phyloP scores from a whole-genome alignment of 345 rosid genomes.

The Moricandia moricandioides region DNA sequence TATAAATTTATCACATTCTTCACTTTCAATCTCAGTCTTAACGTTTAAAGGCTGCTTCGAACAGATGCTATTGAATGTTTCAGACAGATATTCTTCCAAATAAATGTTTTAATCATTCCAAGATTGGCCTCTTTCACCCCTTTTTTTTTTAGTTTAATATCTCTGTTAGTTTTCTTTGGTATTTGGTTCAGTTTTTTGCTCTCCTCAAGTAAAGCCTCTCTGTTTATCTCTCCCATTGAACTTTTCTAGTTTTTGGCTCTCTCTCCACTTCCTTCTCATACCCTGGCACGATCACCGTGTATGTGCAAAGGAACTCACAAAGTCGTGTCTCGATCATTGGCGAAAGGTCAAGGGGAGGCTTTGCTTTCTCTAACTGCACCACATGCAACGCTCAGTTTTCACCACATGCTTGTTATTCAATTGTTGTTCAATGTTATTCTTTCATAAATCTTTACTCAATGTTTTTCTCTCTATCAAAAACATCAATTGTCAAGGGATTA shows the following conservation, averaged over 20 bases:
- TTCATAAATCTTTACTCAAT: too few relatives aligned
- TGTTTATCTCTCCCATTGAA: background rate
- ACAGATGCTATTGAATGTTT: conserved; percentile 43
- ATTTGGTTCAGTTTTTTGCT: too few relatives aligned
- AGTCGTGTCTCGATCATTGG: conserved; percentile 87
- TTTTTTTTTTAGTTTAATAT: too few relatives aligned
- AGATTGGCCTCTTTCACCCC: too few relatives aligned
- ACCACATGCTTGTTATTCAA: too few relatives aligned
- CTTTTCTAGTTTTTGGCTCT: background rate
- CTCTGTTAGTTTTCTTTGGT: too few relatives aligned
- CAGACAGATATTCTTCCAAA: conserved; percentile 51
- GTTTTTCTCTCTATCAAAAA: too few relatives aligned
- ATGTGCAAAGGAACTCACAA: conserved; percentile 98
- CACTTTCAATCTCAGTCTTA: too few relatives aligned
- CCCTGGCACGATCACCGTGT: conserved; percentile 61
- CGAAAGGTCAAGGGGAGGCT: conserved; percentile 75
- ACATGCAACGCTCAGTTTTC: conserved; percentile 83
- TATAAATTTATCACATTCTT: conserved; percentile 36
- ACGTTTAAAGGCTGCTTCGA: too few relatives aligned
- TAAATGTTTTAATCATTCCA: too few relatives aligned
- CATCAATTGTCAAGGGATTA: background rate
- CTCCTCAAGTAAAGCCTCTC: conserved; percentile 52
- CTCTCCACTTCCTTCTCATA: conserved; percentile 51
- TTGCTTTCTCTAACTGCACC: conserved; percentile 92
- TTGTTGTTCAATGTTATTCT: too few relatives aligned